These are phyloP conservation scores for Lachancea lanzarotensis DNA, from an alignment of 805 yeast genomes.

Conservation along the genomic window DNA sequence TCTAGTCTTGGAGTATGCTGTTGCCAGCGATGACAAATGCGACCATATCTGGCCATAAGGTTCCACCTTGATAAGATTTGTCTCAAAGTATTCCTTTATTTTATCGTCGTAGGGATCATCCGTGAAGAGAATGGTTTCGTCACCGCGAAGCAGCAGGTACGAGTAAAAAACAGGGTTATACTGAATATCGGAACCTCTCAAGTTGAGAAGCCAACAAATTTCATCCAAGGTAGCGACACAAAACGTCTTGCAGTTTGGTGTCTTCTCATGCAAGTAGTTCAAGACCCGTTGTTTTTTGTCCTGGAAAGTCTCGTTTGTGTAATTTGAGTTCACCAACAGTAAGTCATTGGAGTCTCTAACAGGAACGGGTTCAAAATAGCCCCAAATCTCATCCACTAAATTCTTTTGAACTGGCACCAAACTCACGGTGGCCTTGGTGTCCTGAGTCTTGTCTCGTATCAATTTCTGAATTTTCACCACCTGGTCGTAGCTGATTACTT, in stretches of 20 bases:
- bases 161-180: conserved; percentile 85
- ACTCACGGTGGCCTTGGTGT: conserved; percentile 34
- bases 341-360: conserved; percentile 45
- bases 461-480: conserved; percentile 26
- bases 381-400: conserved; percentile 73
- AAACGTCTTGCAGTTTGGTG: conserved; percentile 37
- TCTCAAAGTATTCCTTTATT: conserved; percentile 36
- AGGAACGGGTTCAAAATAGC: conserved; percentile 58
- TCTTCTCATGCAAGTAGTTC: conserved; percentile 29
- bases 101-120: conserved; percentile 39
- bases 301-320: conserved; percentile 56
- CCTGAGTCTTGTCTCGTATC: conserved; percentile 25
- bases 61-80: conserved; percentile 42
- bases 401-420: conserved; percentile 53
- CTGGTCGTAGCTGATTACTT: conserved; percentile 48
- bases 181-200: conserved; percentile 77
- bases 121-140: conserved; percentile 46
- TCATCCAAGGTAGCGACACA: conserved; percentile 77
- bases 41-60: conserved; percentile 55
- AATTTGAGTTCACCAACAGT: conserved; percentile 43
- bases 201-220: conserved; percentile 82
- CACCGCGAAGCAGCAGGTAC: conserved; percentile 42
- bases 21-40: conserved; percentile 12
- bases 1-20: conserved; percentile 18
- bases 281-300: conserved; percentile 50